Evolutionary conservation across 2,329 filamentous ascomycete genomes (phyloP).

Genomic region (Aureobasidium musti): DNA sequence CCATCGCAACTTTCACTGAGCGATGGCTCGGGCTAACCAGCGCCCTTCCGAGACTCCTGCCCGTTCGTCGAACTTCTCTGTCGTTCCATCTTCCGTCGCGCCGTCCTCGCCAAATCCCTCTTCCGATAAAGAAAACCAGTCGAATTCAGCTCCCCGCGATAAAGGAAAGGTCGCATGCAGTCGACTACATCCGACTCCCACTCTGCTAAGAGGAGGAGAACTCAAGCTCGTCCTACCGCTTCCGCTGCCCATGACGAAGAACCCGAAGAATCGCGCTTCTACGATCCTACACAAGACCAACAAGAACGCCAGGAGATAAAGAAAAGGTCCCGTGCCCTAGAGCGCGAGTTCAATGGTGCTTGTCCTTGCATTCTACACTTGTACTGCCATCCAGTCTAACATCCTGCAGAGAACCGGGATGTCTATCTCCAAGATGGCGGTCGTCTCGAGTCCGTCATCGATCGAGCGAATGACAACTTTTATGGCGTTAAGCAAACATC

Average conservation of each 20-base stretch:
- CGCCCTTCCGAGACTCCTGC: slow-evolving; percentile 17
- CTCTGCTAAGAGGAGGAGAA: slow-evolving; percentile 37
- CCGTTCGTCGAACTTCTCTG: neutral
- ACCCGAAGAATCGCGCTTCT: slow-evolving; percentile 51
- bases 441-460: slow-evolving; percentile 55
- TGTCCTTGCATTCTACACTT: neutral
- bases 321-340: slow-evolving; percentile 68
- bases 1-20: slow-evolving; percentile 8
- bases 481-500: slow-evolving; percentile 75
- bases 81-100: neutral
- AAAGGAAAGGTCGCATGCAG: slow-evolving; percentile 51
- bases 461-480: slow-evolving; percentile 58
- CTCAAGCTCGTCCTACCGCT: slow-evolving; percentile 30
- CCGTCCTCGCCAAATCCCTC: slow-evolving; percentile 10
- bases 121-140: slow-evolving; percentile 52
- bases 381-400: neutral
- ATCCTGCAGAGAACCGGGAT: slow-evolving; percentile 63
- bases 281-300: slow-evolving; percentile 80
- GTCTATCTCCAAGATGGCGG: slow-evolving; percentile 69
- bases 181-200: slow-evolving; percentile 43
- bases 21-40: slow-evolving; percentile 15
- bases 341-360: slow-evolving; percentile 60
- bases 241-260: slow-evolving; percentile 37
- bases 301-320: slow-evolving; percentile 72
- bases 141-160: slow-evolving; percentile 36